Evolutionary conservation across 140 eudicot genomes (phyloP), one percentile per base, ranked within the genome.

Genomic region (Ambrosia hybrid): DNA sequence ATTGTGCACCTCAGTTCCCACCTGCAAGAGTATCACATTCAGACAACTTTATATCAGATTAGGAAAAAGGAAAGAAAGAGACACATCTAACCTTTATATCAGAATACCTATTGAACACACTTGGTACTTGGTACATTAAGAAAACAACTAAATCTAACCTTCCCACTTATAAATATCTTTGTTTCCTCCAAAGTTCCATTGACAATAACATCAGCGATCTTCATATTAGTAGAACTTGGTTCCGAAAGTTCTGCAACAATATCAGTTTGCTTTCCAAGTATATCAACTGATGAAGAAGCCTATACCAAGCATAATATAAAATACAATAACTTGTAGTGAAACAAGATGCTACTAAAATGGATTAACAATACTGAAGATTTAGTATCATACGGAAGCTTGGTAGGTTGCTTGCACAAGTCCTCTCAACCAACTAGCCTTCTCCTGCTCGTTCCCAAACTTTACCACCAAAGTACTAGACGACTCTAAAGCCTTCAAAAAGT

Each of bases 391-490:
- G 77, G 99, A 94, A 75, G 96, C 99, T 78, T 82, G 96, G 83
- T 94, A 90, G 48, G 99, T 94, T 39, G 96, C 95, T 79, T 84
- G 89, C 48, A 82, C 87, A 77, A 94, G 99, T 71, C 83, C 90
- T 72, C 93, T 88, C 69, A 83, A 67, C 99, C 99, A 94, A 39
- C 85, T 77, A 52, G 88, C 83, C 80, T 90, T 94, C 76, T 85
- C 91, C 85, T 83, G 84, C 83, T 90, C 87, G 16, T 80, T 79
- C 51, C 52, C 73, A 68, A 94, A 88, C 83, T 86, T 86, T 68
- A 94, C 85, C 57, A 94, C 81, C 83, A 91, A 74, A 0, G 97
- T 88, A 79, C 95, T 86, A 69, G 83, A 84, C 33, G 96, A 90
- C 78, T 94, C 99, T 83, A 94, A 79, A 59, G 91, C 99, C 97